Conservation (phyloP, 306 rosid genomes). For the Lathyrus sativus region DNA sequence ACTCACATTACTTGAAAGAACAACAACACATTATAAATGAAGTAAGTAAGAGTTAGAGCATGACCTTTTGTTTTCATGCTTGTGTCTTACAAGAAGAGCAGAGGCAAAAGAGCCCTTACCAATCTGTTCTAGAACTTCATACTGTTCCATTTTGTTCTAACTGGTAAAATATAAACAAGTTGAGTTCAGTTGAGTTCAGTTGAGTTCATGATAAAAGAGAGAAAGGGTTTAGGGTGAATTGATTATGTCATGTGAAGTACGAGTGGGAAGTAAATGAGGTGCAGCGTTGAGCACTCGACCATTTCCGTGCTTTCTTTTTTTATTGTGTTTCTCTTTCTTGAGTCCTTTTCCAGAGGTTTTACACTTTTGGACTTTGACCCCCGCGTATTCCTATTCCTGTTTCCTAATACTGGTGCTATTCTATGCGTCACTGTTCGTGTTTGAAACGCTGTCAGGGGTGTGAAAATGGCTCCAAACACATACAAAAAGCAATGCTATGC, state of each 20-base stretch:
- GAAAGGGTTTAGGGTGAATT: neutral
- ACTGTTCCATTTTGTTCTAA: slow-evolving; percentile 66
- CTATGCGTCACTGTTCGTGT: too few species aligned
- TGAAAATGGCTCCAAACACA: too few species aligned
- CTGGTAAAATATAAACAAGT: too few species aligned
- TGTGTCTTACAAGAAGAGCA: slow-evolving; percentile 90
- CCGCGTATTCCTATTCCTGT: too few species aligned
- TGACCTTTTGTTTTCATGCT: slow-evolving; percentile 76
- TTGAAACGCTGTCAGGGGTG: too few species aligned
- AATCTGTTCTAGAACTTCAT: slow-evolving; percentile 83
- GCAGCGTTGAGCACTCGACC: slow-evolving; percentile 1
- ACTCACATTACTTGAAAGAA: neutral
- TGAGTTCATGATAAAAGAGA: neutral
- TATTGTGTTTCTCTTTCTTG: too few species aligned
- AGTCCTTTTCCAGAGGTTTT: too few species aligned
- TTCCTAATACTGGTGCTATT: too few species aligned
- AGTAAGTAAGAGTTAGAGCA: slow-evolving; percentile 1
- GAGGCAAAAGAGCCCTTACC: slow-evolving; percentile 97
- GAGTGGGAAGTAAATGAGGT: neutral
- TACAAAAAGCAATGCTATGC: too few species aligned
- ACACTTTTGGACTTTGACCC: too few species aligned
- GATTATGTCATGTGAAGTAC: neutral
- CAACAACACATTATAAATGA: neutral
- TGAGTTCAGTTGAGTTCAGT: neutral
- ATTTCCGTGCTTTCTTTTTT: neutral